Evolutionary conservation across 305 asterid genomes (phyloP).

Genomic region (Solanum hybrid): DNA sequence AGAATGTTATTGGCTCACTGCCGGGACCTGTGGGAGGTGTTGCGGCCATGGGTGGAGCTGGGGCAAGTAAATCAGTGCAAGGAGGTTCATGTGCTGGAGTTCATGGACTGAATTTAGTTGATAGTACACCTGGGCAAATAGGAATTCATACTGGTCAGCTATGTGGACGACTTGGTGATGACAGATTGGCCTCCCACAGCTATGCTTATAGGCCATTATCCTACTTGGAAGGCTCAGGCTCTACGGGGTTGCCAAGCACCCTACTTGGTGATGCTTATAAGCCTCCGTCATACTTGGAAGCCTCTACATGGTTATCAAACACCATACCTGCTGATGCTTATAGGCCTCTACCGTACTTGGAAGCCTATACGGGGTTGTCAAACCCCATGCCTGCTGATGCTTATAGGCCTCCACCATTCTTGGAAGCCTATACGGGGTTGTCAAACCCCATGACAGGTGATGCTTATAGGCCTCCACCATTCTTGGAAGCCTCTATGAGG

Average conservation of each 20-base stretch:
- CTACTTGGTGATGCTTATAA: conserved; percentile 16
- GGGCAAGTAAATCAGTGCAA: conserved; percentile 1
- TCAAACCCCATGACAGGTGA: conserved; percentile 11
- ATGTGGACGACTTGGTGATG: conserved; percentile 33
- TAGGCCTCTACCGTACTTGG: not conserved
- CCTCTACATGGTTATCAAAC: conserved; percentile 6
- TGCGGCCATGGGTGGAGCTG: not conserved
- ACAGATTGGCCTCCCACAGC: conserved; percentile 15
- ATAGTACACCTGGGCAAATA: conserved; percentile 20
- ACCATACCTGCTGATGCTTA: conserved; percentile 21
- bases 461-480: conserved; percentile 18
- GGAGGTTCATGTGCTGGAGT: conserved; percentile 24
- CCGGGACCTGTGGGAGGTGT: conserved; percentile 1
- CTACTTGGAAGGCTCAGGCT: conserved; percentile 1
- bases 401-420: not conserved
- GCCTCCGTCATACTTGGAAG: not conserved
- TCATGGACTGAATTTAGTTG: conserved; percentile 25
- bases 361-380: not conserved
- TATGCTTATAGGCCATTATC: conserved; percentile 7
- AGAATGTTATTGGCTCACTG: conserved; percentile 8
- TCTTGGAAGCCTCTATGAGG: conserved; percentile 19
- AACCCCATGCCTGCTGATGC: conserved; percentile 12
- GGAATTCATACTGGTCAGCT: conserved; percentile 22
- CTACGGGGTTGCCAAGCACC: conserved; percentile 21
- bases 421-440: conserved; percentile 17